Conservation (phyloP, 352 stramenopile species). For the Plasmopara halstedii region DNA sequence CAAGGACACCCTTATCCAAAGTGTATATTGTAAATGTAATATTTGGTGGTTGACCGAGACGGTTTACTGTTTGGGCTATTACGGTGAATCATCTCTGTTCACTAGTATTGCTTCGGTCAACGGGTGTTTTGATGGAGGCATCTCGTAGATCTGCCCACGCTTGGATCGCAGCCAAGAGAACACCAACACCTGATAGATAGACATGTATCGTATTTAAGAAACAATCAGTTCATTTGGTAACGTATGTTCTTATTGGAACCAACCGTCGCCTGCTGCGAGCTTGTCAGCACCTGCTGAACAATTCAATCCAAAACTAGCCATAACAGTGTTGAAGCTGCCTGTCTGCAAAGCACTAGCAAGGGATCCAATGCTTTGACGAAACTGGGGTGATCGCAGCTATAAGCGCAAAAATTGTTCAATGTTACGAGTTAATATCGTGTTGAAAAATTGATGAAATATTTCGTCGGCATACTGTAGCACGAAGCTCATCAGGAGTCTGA, state of each 20-base stretch:
- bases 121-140: constrained; percentile 21
- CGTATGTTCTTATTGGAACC: constrained; percentile 3
- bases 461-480: constrained; percentile 40
- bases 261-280: constrained; percentile 78
- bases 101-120: constrained; percentile 6
- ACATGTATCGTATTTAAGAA: no score
- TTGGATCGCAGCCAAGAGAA: constrained; percentile 69
- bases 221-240: background rate
- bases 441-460: background rate
- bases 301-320: constrained; percentile 88
- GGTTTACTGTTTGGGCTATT: no score
- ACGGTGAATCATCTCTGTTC: background rate
- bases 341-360: constrained; percentile 80
- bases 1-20: no score
- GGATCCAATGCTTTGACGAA: constrained; percentile 84
- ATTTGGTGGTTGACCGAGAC: no score
- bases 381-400: constrained; percentile 73
- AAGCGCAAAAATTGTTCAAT: background rate
- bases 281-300: constrained; percentile 65
- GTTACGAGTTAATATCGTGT: background rate
- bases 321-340: constrained; percentile 86
- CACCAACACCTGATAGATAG: constrained; percentile 51
- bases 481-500: constrained; percentile 69
- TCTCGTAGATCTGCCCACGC: constrained; percentile 65
- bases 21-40: no score